These are phyloP conservation scores for Seminavis robusta DNA, from an alignment of 108 stramenopile species.

Conservation along the genomic window DNA sequence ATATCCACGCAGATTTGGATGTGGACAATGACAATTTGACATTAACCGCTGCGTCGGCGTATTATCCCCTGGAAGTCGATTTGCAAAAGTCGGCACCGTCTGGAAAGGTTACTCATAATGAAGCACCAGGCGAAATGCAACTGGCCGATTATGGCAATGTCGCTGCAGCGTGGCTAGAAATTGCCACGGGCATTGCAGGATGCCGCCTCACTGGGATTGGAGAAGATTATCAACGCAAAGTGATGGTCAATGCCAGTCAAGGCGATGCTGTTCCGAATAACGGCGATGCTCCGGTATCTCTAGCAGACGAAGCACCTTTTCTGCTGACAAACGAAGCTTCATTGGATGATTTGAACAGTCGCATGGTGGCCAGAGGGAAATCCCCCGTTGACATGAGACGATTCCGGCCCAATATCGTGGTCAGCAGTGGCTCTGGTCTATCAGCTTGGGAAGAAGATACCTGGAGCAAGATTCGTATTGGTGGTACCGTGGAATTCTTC, in stretches of 20 bases:
- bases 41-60: neutral
- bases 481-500: constrained; percentile 28
- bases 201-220: constrained; percentile 27
- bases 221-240: constrained; percentile 11
- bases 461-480: constrained; percentile 34
- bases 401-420: constrained; percentile 48
- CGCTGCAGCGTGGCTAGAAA: constrained; percentile 29
- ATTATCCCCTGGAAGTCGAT: neutral
- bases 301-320: constrained; percentile 46
- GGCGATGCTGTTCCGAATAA: constrained; percentile 16
- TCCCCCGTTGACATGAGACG: constrained; percentile 34
- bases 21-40: too few species aligned
- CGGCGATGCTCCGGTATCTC: constrained; percentile 8
- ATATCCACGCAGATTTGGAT: constrained; percentile 15
- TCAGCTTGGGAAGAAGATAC: constrained; percentile 36
- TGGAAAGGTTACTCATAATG: too few species aligned
- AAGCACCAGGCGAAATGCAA: constrained; percentile 6
- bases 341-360: constrained; percentile 30
- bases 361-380: constrained; percentile 16
- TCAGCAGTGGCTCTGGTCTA: constrained; percentile 25
- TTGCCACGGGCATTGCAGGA: constrained; percentile 16
- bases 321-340: constrained; percentile 21
- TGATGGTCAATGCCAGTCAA: constrained; percentile 30
- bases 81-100: neutral
- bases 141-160: constrained; percentile 26